These are phyloP conservation scores for Niveomyces coronatus DNA, from an alignment of 2,329 filamentous ascomycete species.

Conservation along the genomic window DNA sequence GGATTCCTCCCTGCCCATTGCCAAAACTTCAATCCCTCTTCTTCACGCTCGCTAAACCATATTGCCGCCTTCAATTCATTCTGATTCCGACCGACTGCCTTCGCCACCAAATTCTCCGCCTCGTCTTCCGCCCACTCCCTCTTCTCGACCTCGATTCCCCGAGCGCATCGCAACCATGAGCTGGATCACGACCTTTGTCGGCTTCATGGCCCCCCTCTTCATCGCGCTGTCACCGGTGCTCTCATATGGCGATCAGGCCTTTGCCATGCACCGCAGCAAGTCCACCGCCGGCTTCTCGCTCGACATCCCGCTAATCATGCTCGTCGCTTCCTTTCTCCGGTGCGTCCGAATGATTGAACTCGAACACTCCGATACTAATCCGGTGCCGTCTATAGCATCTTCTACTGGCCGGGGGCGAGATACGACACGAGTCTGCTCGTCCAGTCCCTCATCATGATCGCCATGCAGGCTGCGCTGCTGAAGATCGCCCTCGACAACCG, in stretches of 20 bases:
- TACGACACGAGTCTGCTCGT: conserved; percentile 54
- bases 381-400: conserved; percentile 37
- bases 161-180: too few species aligned
- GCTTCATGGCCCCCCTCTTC: conserved; percentile 51
- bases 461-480: conserved; percentile 51
- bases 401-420: conserved; percentile 58
- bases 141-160: too few species aligned
- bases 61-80: too few species aligned
- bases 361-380: conserved; percentile 15
- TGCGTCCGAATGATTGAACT: too few species aligned
- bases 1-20: too few species aligned
- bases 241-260: conserved; percentile 55
- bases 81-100: too few species aligned
- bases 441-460: conserved; percentile 56
- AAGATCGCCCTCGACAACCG: conserved; percentile 61
- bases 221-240: conserved; percentile 53
- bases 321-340: conserved; percentile 57
- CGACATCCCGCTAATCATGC: conserved; percentile 63
- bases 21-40: too few species aligned
- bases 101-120: too few species aligned
- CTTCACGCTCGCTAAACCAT: too few species aligned
- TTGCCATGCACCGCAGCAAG: conserved; percentile 53
- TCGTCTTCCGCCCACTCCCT: too few species aligned
- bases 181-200: conserved; percentile 39
- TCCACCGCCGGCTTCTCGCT: conserved; percentile 60